A percentile compares a stretch with the other conserved stretches of the same genome.
phyloP scores from a whole-genome alignment of 345 rosid genomes.

The Bruguiera gymnorhiza region DNA sequence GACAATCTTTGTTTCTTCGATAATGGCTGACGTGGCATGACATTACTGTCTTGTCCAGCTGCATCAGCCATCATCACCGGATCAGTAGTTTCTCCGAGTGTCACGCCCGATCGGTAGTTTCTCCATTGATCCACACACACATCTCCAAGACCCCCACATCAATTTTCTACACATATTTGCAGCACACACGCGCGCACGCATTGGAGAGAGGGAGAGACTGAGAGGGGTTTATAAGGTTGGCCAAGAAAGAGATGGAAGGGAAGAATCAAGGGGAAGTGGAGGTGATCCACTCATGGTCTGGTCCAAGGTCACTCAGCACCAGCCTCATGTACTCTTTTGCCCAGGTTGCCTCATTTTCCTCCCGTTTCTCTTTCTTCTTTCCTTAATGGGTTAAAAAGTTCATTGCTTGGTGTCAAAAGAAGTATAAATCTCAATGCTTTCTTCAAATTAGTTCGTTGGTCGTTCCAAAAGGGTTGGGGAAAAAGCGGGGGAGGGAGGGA shows the following conservation, averaged over 20 bases:
- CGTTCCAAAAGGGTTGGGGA: too few species aligned
- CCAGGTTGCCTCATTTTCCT: conserved; percentile 38
- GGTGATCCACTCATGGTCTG: conserved; percentile 84
- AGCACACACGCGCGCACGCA: neutral
- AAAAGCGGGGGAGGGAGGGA: neutral
- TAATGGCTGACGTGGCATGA: too few species aligned
- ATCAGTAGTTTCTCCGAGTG: too few species aligned
- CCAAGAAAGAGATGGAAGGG: conserved; percentile 21
- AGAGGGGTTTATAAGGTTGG: neutral
- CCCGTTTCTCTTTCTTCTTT: neutral
- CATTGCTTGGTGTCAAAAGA: neutral
- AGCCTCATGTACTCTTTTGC: conserved; percentile 83
- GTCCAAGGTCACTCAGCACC: conserved; percentile 92
- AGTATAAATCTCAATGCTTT: too few species aligned
- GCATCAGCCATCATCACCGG: too few species aligned
- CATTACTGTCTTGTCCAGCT: too few species aligned
- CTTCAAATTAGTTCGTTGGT: too few species aligned
- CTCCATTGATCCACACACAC: too few species aligned
- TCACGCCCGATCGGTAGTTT: too few species aligned
- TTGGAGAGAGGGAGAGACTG: neutral
- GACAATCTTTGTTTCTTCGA: too few species aligned
- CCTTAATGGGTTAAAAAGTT: neutral
- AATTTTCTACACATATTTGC: too few species aligned
- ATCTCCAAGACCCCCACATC: too few species aligned
- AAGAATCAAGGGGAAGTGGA: conserved; percentile 30